These are phyloP conservation scores for Marsdenia floribunda DNA, from an alignment of 257 asterid species.

Conservation along the genomic window DNA sequence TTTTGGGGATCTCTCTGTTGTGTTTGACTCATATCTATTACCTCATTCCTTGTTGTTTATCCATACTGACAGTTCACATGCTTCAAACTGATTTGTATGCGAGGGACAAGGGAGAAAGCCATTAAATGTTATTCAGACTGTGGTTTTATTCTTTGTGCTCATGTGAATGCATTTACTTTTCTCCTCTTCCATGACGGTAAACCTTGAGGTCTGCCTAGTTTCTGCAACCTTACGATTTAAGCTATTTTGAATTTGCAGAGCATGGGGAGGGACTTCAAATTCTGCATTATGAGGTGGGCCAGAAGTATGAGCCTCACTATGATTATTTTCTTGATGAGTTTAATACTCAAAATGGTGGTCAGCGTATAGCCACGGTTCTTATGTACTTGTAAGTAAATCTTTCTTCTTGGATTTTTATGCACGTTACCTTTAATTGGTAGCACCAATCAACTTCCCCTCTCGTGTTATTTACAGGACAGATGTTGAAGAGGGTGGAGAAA, in stretches of 20 bases:
- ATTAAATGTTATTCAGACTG: not conserved
- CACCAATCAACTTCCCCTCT: not conserved
- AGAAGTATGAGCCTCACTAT: constrained; percentile 89
- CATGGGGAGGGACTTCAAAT: constrained; percentile 95
- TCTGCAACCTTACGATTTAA: constrained; percentile 2
- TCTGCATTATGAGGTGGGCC: constrained; percentile 97
- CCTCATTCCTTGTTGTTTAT: not conserved
- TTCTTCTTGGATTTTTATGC: constrained; percentile 10
- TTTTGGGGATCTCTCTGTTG: not conserved
- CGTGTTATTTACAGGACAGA: constrained; percentile 58
- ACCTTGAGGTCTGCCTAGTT: not conserved
- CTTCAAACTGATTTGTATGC: not conserved
- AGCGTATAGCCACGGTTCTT: constrained; percentile 90
- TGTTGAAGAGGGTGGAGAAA: constrained; percentile 99
- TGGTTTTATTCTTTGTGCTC: not conserved
- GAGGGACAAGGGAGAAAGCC: not conserved
- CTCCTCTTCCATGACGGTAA: not conserved
- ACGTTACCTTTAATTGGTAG: not conserved
- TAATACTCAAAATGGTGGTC: constrained; percentile 89
- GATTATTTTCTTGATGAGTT: constrained; percentile 88
- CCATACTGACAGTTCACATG: not conserved
- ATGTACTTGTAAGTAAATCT: constrained; percentile 81
- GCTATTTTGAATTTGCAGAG: constrained; percentile 43
- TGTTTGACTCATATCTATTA: not conserved
- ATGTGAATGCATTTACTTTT: not conserved